Conservation (phyloP, 495 filamentous ascomycete genomes). For the Aspergillus biplanus region DNA sequence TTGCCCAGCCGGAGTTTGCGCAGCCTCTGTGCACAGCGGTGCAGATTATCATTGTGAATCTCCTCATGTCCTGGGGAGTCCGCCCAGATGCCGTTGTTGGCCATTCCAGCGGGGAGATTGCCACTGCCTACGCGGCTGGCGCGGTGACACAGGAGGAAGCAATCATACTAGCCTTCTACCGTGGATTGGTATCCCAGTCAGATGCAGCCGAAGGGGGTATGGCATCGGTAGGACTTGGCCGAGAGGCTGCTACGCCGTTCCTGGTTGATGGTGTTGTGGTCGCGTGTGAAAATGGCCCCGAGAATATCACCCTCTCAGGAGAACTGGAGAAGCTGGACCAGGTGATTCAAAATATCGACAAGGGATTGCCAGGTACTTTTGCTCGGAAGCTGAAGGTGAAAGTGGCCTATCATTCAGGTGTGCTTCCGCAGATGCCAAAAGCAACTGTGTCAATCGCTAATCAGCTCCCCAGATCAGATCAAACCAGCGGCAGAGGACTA, state of each 20-base stretch:
- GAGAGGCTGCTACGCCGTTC: conserved; percentile 21
- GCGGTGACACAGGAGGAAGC: conserved; percentile 16
- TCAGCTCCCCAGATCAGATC: too few relatives aligned
- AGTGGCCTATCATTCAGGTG: conserved; percentile 47
- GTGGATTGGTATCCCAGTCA: conserved; percentile 13
- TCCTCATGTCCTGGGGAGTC: conserved; percentile 19
- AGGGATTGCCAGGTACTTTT: conserved; percentile 22
- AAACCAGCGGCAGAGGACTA: neutral
- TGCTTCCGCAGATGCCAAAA: too few relatives aligned
- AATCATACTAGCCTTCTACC: conserved; percentile 26
- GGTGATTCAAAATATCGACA: conserved; percentile 36
- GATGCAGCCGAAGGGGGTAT: conserved; percentile 6
- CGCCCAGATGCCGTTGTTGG: conserved; percentile 27
- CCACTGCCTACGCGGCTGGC: conserved; percentile 32
- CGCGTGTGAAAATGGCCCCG: conserved; percentile 49
- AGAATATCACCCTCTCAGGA: conserved; percentile 46
- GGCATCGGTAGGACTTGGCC: conserved; percentile 53
- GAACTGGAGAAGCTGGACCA: conserved; percentile 41
- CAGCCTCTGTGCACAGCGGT: conserved; percentile 27
- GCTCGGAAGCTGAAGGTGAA: conserved; percentile 34
- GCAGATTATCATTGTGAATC: conserved; percentile 26
- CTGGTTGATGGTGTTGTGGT: conserved; percentile 34
- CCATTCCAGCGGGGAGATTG: conserved; percentile 34
- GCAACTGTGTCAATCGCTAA: too few relatives aligned
- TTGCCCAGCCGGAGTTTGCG: conserved; percentile 16